Conservation (phyloP, 345 rosid species). For the Pelargonium nanum region DNA sequence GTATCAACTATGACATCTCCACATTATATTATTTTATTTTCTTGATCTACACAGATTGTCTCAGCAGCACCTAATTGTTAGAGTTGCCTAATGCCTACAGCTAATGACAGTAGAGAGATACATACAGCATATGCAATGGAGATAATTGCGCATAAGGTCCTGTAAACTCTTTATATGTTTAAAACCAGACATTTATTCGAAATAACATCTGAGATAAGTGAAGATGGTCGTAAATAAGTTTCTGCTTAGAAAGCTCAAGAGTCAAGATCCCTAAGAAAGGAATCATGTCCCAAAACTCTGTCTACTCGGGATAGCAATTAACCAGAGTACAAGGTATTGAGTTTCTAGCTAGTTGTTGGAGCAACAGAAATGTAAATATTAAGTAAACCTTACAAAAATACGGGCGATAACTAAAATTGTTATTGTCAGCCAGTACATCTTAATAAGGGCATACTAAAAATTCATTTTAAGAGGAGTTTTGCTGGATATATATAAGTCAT, state of each 20-base stretch:
- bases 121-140: too few relatives aligned
- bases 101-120: too few relatives aligned
- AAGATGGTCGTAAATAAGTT: background rate
- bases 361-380: background rate
- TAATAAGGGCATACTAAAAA: background rate
- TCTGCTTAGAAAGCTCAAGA: background rate
- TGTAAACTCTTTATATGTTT: background rate
- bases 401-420: background rate
- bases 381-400: background rate
- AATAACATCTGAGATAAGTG: too few relatives aligned
- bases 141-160: background rate
- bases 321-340: background rate
- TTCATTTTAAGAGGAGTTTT: too few relatives aligned
- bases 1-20: background rate
- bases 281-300: background rate
- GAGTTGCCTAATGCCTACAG: too few relatives aligned
- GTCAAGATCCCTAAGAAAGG: background rate
- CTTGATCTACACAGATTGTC: too few relatives aligned
- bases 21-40: too few relatives aligned
- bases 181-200: too few relatives aligned
- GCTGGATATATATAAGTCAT: too few relatives aligned
- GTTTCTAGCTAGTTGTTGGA: background rate
- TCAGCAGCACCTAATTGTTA: too few relatives aligned
- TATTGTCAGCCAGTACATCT: background rate
- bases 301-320: background rate